Evolutionary conservation across 176 grass and related monocot species (phyloP).

Genomic region (Cocos nucifera): DNA sequence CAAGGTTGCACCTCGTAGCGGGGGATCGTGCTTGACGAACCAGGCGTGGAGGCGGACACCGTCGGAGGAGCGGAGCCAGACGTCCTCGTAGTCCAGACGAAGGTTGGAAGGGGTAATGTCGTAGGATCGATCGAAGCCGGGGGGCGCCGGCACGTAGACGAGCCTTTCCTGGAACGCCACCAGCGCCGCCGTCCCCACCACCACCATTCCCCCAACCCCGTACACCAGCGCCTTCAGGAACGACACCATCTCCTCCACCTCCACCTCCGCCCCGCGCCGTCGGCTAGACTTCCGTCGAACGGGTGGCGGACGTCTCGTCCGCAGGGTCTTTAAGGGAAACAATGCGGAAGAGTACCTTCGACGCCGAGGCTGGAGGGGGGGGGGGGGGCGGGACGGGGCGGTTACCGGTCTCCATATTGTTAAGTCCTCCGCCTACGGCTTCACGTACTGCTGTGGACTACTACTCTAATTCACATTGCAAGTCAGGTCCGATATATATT

Average conservation of each 20-base stretch:
- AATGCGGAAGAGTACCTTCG: too few species aligned
- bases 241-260: slow-evolving; percentile 27
- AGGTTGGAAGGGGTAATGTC: slow-evolving; percentile 50
- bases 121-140: slow-evolving; percentile 73
- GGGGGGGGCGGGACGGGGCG: too few species aligned
- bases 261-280: slow-evolving; percentile 15
- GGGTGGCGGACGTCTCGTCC: slow-evolving; percentile 1
- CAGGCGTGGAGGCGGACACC: slow-evolving; percentile 94
- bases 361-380: too few species aligned
- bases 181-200: slow-evolving; percentile 57
- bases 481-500: too few species aligned
- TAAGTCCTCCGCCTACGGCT: too few species aligned
- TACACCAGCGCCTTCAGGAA: slow-evolving; percentile 71
- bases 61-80: slow-evolving; percentile 66
- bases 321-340: too few species aligned
- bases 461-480: too few species aligned
- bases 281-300: slow-evolving; percentile 26
- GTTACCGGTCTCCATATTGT: too few species aligned
- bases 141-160: slow-evolving; percentile 90
- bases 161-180: slow-evolving; percentile 93
- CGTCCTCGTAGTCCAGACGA: slow-evolving; percentile 71
- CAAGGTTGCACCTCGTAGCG: slow-evolving; percentile 34
- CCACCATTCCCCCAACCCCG: slow-evolving; percentile 67
- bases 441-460: too few species aligned
- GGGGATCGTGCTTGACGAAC: slow-evolving; percentile 74